Conservation (phyloP, 768 basidiomycete species). For the Terana coerulea region DNA sequence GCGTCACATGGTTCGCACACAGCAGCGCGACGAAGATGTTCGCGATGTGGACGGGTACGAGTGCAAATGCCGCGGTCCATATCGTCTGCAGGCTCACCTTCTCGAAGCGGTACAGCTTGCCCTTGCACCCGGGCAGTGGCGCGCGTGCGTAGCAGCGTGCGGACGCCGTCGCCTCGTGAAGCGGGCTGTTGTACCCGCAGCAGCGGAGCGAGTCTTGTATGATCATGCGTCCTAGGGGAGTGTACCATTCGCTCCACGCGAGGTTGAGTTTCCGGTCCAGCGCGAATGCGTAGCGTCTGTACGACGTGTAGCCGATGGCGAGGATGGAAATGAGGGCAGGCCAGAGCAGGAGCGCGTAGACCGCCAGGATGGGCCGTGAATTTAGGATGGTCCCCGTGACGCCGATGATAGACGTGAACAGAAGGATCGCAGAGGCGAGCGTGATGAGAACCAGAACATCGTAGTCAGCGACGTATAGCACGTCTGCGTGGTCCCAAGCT, state of each 20-base stretch:
- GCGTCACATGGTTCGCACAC: conserved; percentile 66
- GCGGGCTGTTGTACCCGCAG: conserved; percentile 61
- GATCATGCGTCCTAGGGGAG: conserved; percentile 45
- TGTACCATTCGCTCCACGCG: conserved; percentile 64
- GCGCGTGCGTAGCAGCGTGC: conserved; percentile 58
- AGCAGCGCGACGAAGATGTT: conserved; percentile 58
- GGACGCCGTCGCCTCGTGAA: conserved; percentile 58
- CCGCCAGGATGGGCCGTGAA: conserved; percentile 62
- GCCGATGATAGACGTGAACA: conserved; percentile 59
- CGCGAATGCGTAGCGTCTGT: conserved; percentile 55
- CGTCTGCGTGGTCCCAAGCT: conserved; percentile 64
- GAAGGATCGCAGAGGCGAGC: conserved; percentile 49
- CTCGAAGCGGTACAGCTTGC: conserved; percentile 53
- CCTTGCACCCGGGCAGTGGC: conserved; percentile 65
- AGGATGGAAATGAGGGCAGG: conserved; percentile 54
- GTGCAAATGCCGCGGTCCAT: conserved; percentile 49
- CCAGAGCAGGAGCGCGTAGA: conserved; percentile 68
- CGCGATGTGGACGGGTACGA: conserved; percentile 55
- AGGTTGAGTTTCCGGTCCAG: conserved; percentile 65
- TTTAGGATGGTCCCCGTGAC: conserved; percentile 59
- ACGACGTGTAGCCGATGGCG: conserved; percentile 60
- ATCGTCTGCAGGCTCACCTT: conserved; percentile 39
- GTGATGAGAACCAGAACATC: conserved; percentile 55
- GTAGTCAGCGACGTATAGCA: conserved; percentile 57
- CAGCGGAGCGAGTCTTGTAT: conserved; percentile 62